A percentile compares a stretch with the other conserved stretches of the same genome.
Evolutionary conservation across 345 rosid species (phyloP).

Genomic region (Punica granatum): DNA sequence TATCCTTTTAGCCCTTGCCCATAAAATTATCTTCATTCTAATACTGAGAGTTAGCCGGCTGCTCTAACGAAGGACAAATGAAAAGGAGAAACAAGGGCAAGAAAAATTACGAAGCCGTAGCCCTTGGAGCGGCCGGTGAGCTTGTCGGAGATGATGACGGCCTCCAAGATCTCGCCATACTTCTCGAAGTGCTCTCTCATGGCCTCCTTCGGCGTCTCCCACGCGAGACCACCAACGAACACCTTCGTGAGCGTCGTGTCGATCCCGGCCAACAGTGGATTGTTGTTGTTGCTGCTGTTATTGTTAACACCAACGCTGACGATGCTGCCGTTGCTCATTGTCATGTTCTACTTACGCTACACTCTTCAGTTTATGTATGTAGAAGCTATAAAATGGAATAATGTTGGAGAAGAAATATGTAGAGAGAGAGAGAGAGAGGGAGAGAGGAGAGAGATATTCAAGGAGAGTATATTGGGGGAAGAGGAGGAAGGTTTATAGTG

Average conservation of each 20-base stretch:
- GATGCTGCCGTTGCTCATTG: conserved; percentile 39
- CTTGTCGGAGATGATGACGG: conserved; percentile 89
- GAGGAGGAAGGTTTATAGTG: conserved; percentile 11
- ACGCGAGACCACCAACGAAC: conserved; percentile 93
- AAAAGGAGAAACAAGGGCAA: neutral
- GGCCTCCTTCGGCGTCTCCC: conserved; percentile 92
- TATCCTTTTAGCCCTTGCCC: too few relatives aligned
- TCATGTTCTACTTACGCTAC: conserved; percentile 2
- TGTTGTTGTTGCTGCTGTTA: conserved; percentile 25
- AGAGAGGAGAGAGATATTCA: conserved; percentile 5
- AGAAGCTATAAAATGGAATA: neutral
- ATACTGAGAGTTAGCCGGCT: too few relatives aligned
- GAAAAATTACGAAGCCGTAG: conserved; percentile 71
- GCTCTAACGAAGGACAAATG: neutral
- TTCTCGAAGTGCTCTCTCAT: conserved; percentile 79
- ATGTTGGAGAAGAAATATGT: neutral
- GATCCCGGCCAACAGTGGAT: neutral
- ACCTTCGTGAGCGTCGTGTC: conserved; percentile 94
- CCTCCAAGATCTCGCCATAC: conserved; percentile 89
- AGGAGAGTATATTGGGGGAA: conserved; percentile 18
- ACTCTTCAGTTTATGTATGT: neutral
- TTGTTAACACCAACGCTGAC: conserved; percentile 1
- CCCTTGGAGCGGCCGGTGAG: conserved; percentile 96
- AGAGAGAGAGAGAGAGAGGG: neutral
- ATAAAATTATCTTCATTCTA: too few relatives aligned